Evolutionary conservation across 352 stramenopile species (phyloP).

Genomic region (Globisporangium iwayamae): DNA sequence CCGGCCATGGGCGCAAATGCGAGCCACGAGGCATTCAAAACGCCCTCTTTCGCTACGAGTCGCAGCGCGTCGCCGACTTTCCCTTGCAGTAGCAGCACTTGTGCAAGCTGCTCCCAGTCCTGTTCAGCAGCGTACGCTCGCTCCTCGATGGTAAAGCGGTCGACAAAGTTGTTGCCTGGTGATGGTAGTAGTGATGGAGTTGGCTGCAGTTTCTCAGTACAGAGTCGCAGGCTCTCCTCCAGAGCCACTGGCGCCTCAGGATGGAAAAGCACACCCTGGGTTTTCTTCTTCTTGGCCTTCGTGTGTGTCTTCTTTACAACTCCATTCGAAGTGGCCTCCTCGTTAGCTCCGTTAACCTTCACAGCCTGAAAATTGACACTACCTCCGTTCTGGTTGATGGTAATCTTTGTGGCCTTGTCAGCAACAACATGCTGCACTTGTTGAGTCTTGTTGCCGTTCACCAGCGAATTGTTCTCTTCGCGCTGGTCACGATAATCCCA

Average conservation of each 20-base stretch:
- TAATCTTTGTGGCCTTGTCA: background rate
- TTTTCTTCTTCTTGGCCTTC: slow-evolving; percentile 24
- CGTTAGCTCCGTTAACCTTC: background rate
- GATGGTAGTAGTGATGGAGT: background rate
- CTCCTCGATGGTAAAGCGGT: slow-evolving; percentile 19
- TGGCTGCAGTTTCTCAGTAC: background rate
- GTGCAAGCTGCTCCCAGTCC: slow-evolving; percentile 53
- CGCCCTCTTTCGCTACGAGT: slow-evolving; percentile 45
- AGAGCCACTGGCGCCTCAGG: slow-evolving; percentile 12
- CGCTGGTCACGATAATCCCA: slow-evolving; percentile 48
- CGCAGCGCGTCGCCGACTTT: slow-evolving; percentile 53
- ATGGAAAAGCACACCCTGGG: slow-evolving; percentile 24
- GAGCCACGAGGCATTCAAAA: slow-evolving; percentile 52
- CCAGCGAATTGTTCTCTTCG: background rate
- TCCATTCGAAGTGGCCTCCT: background rate
- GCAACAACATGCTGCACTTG: background rate
- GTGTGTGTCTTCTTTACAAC: slow-evolving; percentile 19
- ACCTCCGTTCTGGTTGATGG: background rate
- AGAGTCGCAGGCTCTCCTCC: slow-evolving; percentile 22
- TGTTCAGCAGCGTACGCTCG: slow-evolving; percentile 23
- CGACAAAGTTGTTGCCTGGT: background rate
- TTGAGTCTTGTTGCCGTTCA: background rate
- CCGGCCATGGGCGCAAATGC: slow-evolving; percentile 70
- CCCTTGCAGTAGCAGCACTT: slow-evolving; percentile 48
- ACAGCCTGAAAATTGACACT: background rate